Conservation (phyloP, 805 yeast genomes). For the Saccharomycopsis selenospora region DNA sequence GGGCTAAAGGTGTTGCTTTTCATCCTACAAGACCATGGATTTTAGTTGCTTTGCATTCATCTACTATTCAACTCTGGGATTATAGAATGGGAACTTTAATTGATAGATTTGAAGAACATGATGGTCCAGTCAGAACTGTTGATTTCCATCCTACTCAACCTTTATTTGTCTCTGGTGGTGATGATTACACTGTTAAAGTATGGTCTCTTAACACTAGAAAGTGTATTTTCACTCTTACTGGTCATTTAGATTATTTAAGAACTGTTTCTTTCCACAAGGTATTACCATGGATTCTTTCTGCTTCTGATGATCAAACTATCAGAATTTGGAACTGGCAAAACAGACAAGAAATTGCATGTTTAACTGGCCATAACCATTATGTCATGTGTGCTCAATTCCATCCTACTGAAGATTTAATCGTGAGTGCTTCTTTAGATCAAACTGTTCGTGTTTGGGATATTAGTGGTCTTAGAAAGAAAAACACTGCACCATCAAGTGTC, state of each 20-base stretch:
- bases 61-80: conserved; percentile 99
- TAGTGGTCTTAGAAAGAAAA: conserved; percentile 87
- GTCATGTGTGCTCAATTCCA: conserved; percentile 98
- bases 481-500: conserved; percentile 68
- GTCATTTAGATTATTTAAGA: conserved; percentile 93
- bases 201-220: conserved; percentile 93
- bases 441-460: conserved; percentile 99
- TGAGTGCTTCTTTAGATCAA: conserved; percentile 93
- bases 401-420: conserved; percentile 89
- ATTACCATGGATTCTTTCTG: conserved; percentile 93
- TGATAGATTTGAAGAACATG: conserved; percentile 96
- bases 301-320: conserved; percentile 97
- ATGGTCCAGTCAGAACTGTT: conserved; percentile 94
- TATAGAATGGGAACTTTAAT: conserved; percentile 97
- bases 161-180: conserved; percentile 94
- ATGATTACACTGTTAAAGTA: conserved; percentile 88
- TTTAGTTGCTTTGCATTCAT: conserved; percentile 86
- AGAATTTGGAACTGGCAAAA: conserved; percentile 99
- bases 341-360: conserved; percentile 91
- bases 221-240: conserved; percentile 83
- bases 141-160: conserved; percentile 98
- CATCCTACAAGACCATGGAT: conserved; percentile 97
- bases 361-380: conserved; percentile 97
- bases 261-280: conserved; percentile 92
- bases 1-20: conserved; percentile 97